These are phyloP conservation scores for Citrullus mucosospermus DNA, from an alignment of 306 rosid species.

Conservation along the genomic window DNA sequence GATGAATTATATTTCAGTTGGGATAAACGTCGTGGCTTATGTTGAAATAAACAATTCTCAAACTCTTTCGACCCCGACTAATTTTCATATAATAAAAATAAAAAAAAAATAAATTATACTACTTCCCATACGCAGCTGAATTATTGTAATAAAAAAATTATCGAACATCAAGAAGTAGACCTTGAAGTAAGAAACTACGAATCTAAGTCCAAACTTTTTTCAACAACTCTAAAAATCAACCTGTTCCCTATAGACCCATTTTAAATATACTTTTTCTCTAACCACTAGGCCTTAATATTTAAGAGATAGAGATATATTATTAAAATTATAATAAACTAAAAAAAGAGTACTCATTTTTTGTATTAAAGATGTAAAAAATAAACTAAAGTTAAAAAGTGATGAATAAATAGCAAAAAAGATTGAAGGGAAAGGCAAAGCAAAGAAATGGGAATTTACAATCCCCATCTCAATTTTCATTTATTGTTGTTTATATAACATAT, in stretches of 20 bases:
- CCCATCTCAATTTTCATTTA: slow-evolving; percentile 28
- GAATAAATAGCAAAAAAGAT: background rate
- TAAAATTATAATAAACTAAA: too few species aligned
- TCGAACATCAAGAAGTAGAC: background rate
- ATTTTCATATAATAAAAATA: too few species aligned
- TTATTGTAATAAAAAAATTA: background rate
- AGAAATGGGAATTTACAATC: background rate
- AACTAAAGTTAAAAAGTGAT: background rate
- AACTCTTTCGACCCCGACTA: too few species aligned
- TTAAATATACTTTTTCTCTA: background rate
- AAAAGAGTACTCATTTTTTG: too few species aligned
- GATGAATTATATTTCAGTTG: too few species aligned
- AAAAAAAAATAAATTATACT: too few species aligned
- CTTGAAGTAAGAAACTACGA: background rate
- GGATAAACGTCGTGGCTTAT: too few species aligned
- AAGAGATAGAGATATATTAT: too few species aligned
- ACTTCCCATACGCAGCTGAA: too few species aligned
- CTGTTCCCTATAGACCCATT: background rate
- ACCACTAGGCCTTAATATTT: background rate
- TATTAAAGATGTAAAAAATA: too few species aligned
- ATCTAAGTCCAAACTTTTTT: background rate
- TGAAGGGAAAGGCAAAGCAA: background rate
- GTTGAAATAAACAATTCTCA: too few species aligned
- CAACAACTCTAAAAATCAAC: background rate
- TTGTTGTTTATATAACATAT: slow-evolving; percentile 26